Conservation (phyloP, 2,329 filamentous ascomycete species). For the Botrytis paeoniae region DNA sequence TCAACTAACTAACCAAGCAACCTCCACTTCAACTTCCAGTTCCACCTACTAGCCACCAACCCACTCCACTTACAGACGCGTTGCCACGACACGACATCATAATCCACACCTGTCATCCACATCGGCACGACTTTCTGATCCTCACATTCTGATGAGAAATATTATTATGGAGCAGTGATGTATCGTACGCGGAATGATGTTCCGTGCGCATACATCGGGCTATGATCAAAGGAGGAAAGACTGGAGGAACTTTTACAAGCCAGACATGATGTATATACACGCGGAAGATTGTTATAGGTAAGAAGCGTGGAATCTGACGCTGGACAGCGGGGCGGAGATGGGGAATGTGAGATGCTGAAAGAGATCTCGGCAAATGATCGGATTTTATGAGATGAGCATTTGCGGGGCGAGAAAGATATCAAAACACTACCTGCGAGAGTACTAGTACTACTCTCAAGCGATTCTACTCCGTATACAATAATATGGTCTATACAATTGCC, state of each 20-base stretch:
- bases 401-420: background rate
- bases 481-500: background rate
- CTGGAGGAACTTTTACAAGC: background rate
- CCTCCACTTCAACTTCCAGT: background rate
- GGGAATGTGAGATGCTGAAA: background rate
- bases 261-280: background rate
- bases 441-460: background rate
- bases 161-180: background rate
- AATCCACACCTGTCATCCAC: background rate
- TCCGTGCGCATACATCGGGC: background rate
- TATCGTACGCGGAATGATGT: background rate
- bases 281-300: background rate
- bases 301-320: background rate
- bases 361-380: background rate
- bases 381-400: background rate
- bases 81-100: conserved; percentile 1
- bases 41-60: background rate
- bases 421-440: background rate
- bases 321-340: background rate
- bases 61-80: background rate
- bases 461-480: background rate
- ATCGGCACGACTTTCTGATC: background rate
- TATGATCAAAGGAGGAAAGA: background rate
- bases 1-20: background rate
- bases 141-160: background rate